These are phyloP conservation scores for Akanthomyces uredinophilus DNA, from an alignment of 2,329 filamentous ascomycete genomes.

Conservation along the genomic window DNA sequence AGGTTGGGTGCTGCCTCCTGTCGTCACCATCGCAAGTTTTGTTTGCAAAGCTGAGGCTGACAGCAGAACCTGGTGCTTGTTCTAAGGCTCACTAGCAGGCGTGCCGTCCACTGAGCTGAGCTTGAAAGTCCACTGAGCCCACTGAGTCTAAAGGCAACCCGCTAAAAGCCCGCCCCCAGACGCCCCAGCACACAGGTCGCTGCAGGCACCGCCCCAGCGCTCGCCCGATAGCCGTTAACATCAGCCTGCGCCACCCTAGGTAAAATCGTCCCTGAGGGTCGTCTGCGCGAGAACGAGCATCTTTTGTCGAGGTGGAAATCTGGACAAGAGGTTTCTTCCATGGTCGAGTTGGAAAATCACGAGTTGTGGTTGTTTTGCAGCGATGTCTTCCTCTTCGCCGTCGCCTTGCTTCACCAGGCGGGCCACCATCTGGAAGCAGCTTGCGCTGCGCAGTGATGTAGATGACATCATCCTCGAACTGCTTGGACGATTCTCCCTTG, in stretches of 20 bases:
- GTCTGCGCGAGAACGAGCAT: neutral
- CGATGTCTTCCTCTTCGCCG: slow-evolving; percentile 24
- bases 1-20: neutral
- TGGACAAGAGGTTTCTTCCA: neutral
- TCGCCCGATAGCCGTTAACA: neutral
- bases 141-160: neutral
- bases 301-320: neutral
- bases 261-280: neutral
- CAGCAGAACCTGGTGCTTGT: neutral
- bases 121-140: neutral
- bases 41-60: slow-evolving; percentile 13
- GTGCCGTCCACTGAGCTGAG: neutral
- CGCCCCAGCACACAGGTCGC: neutral
- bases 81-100: neutral
- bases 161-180: slow-evolving; percentile 4
- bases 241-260: neutral
- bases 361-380: neutral
- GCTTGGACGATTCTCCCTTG: slow-evolving; percentile 37
- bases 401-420: slow-evolving; percentile 34
- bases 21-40: neutral
- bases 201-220: slow-evolving; percentile 8
- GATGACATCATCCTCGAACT: slow-evolving; percentile 37
- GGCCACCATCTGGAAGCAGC: slow-evolving; percentile 30
- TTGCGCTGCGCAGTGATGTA: slow-evolving; percentile 35
- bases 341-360: neutral